Conservation (phyloP, 495 filamentous ascomycete species). For the Daldinia bambusicola region DNA sequence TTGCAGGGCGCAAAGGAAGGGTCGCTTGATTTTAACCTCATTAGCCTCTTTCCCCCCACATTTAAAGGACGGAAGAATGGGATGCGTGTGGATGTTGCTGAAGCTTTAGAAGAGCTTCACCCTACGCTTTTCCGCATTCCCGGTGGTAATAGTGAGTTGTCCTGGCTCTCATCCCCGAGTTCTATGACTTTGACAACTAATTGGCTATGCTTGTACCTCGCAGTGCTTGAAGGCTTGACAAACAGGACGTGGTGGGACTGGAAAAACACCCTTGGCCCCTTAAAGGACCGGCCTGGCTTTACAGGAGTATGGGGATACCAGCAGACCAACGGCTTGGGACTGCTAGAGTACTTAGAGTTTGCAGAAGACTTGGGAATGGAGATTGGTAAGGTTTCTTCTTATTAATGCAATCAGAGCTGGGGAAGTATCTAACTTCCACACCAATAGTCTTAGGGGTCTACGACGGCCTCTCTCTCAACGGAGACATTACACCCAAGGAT, state of each 20-base stretch:
- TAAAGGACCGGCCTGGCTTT: constrained; percentile 70
- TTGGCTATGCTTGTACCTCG: neutral
- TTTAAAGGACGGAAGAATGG: constrained; percentile 72
- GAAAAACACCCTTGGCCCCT: constrained; percentile 73
- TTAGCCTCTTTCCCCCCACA: constrained; percentile 75
- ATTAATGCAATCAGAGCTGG: too few relatives aligned
- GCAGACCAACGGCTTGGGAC: constrained; percentile 70
- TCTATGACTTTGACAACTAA: neutral
- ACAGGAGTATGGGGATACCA: constrained; percentile 70
- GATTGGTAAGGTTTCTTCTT: constrained; percentile 48
- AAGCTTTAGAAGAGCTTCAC: constrained; percentile 63
- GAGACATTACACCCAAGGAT: constrained; percentile 53
- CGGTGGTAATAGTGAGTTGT: constrained; percentile 66
- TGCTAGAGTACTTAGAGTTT: constrained; percentile 73
- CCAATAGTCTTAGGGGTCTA: constrained; percentile 64
- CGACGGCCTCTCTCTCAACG: constrained; percentile 71
- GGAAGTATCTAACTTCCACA: neutral
- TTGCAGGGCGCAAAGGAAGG: constrained; percentile 52
- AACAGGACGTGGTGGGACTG: constrained; percentile 69
- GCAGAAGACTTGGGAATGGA: constrained; percentile 70
- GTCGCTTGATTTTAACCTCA: constrained; percentile 70
- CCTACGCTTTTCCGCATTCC: constrained; percentile 71
- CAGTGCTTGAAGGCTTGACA: constrained; percentile 65
- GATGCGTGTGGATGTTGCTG: constrained; percentile 67
- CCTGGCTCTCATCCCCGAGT: neutral